Evolutionary conservation across 768 basidiomycete species (phyloP), one percentile per base, ranked within the genome.

Genomic region (Leccinum sublutescens): DNA sequence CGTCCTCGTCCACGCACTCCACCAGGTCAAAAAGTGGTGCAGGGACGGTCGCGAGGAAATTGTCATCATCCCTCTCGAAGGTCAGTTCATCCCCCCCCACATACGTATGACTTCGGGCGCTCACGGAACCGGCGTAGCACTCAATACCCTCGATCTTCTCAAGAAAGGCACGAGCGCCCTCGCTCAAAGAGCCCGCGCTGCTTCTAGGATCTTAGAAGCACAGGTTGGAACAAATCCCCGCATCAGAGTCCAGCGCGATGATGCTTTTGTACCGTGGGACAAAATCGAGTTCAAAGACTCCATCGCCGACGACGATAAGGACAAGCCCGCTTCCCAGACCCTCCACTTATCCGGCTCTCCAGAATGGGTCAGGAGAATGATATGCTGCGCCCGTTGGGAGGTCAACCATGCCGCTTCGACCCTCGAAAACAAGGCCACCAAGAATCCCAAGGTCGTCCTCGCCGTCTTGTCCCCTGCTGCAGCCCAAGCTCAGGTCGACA

Each of bases 91-190:
- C 27, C 36, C 7, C 2, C 33, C 60, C 27, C n/a, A 45, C 40
- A 25, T 36, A 17, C n/a, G 40, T 17, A 19, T 25, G 7, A 27
- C 11, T 54, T 58, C 53, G 52, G 40, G 5, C 25, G 27, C 27
- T 29, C 8, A 29, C 27, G 27, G 27, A 33, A 33, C 25, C 47
- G 25, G 23, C 53, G 25, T 71, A 96, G 94, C 89, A 9, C 80
- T 97, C 27, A 95, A 94, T 67, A 95, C 94, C 0, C 81, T 97
- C 2, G 95, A 97, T 69, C 77, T 95, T 2, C 82, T 96, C 68
- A 97, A 97, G 82, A 97, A 96, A 70, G 94, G 94, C 1, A 85
- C 87, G 0, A 89, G 81, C 27, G 75, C 83, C 0, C 80, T 93
- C 11, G 92, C 94, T 0, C 85, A 90, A 68, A 85, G 87, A 27